A percentile compares a stretch with the other conserved stretches of the same genome.
These are phyloP conservation scores for Suhomyces atakaporum DNA, from an alignment of 1,139 yeast species.

Conservation along the genomic window DNA sequence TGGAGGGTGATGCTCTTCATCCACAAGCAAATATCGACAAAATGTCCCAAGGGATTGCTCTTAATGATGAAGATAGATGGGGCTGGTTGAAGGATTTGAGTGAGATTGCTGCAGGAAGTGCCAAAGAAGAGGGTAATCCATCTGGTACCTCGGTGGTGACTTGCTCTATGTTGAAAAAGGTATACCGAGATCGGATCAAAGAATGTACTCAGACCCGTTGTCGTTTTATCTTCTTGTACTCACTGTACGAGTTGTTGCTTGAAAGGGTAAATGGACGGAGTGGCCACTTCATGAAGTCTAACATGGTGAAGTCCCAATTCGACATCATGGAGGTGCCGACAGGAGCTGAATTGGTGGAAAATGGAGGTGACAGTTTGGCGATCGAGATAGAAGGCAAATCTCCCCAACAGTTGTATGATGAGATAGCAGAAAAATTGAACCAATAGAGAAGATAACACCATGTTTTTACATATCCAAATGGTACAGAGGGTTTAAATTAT, in stretches of 20 bases:
- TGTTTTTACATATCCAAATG: too few species aligned
- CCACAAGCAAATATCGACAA: slow-evolving; percentile 73
- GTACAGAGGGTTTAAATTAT: too few species aligned
- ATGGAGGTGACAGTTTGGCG: slow-evolving; percentile 41
- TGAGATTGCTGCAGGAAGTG: slow-evolving; percentile 35
- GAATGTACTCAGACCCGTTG: slow-evolving; percentile 36
- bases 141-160: slow-evolving; percentile 55
- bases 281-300: slow-evolving; percentile 83
- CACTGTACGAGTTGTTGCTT: slow-evolving; percentile 60
- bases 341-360: slow-evolving; percentile 36
- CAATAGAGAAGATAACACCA: too few species aligned
- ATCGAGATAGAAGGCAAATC: slow-evolving; percentile 45
- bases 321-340: slow-evolving; percentile 71
- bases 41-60: slow-evolving; percentile 78
- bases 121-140: slow-evolving; percentile 29
- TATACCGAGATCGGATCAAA: slow-evolving; percentile 64
- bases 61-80: slow-evolving; percentile 89
- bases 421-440: slow-evolving; percentile 13
- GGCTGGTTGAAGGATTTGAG: slow-evolving; percentile 73
- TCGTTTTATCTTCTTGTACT: slow-evolving; percentile 66
- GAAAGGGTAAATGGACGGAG: slow-evolving; percentile 61
- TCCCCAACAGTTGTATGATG: slow-evolving; percentile 34
- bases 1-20: slow-evolving; percentile 87
- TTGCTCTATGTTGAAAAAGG: slow-evolving; percentile 80
- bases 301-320: slow-evolving; percentile 80